These are phyloP conservation scores for Acer yangbiense DNA, from an alignment of 345 rosid genomes.

Conservation along the genomic window DNA sequence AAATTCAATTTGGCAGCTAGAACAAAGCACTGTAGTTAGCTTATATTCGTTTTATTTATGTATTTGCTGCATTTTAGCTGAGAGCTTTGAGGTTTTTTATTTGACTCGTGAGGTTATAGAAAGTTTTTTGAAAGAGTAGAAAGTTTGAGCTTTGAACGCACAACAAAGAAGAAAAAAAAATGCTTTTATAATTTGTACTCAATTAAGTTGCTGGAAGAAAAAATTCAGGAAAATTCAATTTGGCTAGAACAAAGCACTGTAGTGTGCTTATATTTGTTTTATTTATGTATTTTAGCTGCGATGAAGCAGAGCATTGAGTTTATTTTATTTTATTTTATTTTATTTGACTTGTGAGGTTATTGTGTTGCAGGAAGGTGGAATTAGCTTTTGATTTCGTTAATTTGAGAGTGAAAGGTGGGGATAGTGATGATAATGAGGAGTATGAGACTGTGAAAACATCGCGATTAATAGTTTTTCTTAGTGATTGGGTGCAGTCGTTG, in stretches of 20 bases:
- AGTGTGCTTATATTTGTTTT: neutral
- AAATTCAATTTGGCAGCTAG: neutral
- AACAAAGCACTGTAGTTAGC: neutral
- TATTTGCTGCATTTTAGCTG: neutral
- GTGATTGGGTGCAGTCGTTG: constrained; percentile 73
- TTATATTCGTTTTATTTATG: neutral
- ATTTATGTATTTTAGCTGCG: neutral
- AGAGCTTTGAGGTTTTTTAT: neutral
- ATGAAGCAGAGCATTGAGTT: neutral
- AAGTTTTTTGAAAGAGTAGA: neutral
- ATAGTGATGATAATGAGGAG: constrained; percentile 41
- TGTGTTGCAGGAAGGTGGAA: constrained; percentile 76
- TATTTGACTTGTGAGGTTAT: constrained; percentile 10
- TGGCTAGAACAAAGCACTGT: neutral
- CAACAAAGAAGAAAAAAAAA: neutral
- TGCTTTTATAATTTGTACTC: neutral
- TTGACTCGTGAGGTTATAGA: constrained; percentile 8
- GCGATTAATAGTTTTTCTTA: constrained; percentile 60
- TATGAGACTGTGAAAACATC: constrained; percentile 61
- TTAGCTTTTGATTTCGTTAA: constrained; percentile 55
- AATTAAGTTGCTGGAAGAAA: neutral
- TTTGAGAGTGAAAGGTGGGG: constrained; percentile 30
- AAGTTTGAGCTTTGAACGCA: neutral
- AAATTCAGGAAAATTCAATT: neutral
- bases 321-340: neutral